A percentile compares a stretch with the other conserved stretches of the same genome.
phyloP scores from a whole-genome alignment of 306 rosid genomes.

The Canavalia ensiformis region DNA sequence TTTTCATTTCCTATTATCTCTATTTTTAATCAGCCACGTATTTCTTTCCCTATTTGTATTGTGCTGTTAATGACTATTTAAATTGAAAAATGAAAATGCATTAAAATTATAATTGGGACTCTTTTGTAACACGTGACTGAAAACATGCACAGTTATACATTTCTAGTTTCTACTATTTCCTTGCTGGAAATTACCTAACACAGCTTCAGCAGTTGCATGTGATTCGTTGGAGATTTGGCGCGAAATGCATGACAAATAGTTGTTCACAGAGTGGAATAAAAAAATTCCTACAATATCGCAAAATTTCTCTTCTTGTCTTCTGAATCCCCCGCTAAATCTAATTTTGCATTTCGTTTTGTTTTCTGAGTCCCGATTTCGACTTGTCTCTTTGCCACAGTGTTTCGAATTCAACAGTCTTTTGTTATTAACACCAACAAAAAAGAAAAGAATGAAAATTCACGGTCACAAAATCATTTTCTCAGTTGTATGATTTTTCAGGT shows the following conservation, averaged over 20 bases:
- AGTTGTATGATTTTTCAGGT: constrained; percentile 36
- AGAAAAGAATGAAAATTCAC: not conserved
- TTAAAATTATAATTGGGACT: too few species aligned
- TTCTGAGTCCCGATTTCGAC: not conserved
- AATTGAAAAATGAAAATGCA: too few species aligned
- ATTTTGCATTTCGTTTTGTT: constrained; percentile 36
- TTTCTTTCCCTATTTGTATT: too few species aligned
- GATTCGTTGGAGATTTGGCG: constrained; percentile 44
- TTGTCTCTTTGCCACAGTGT: not conserved
- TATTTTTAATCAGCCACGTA: too few species aligned
- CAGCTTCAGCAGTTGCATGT: not conserved
- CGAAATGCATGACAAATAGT: constrained; percentile 32
- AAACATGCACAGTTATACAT: too few species aligned
- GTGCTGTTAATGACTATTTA: too few species aligned
- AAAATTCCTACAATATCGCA: constrained; percentile 51
- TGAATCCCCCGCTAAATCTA: constrained; percentile 51
- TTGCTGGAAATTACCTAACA: constrained; percentile 2
- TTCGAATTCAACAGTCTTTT: not conserved
- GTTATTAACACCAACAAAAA: not conserved
- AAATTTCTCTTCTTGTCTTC: constrained; percentile 51
- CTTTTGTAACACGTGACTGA: too few species aligned
- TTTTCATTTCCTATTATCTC: too few species aligned
- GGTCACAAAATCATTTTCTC: constrained; percentile 11
- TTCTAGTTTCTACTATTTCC: too few species aligned
- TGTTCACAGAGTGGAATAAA: constrained; percentile 47